These are phyloP conservation scores for Arxiozyma slooffiae DNA, from an alignment of 1,139 yeast species.

Conservation along the genomic window DNA sequence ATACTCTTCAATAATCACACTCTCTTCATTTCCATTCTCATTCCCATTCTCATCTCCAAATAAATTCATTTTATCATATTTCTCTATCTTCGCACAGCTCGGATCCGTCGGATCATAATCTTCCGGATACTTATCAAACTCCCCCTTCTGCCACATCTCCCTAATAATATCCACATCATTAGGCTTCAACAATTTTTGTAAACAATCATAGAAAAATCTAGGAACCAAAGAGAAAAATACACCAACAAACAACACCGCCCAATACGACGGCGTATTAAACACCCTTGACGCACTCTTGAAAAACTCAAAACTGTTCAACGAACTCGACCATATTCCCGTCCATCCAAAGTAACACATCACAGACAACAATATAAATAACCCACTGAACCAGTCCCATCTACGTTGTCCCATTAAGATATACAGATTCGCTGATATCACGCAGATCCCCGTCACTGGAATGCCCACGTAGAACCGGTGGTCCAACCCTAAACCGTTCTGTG, in stretches of 20 bases:
- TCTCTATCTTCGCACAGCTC: conserved; percentile 15
- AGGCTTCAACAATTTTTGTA: conserved; percentile 57
- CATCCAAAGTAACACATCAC: conserved; percentile 64
- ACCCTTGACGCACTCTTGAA: conserved; percentile 67
- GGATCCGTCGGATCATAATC: conserved; percentile 61
- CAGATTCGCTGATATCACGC: conserved; percentile 69
- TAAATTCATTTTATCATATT: neutral
- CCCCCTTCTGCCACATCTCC: conserved; percentile 58
- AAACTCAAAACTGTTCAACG: conserved; percentile 52
- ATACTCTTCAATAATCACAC: conserved; percentile 1
- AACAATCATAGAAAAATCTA: conserved; percentile 55
- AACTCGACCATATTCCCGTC: conserved; percentile 85
- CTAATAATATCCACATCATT: conserved; percentile 77
- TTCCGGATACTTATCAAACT: conserved; percentile 46
- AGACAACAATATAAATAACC: conserved; percentile 54
- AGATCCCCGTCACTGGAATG: conserved; percentile 64
- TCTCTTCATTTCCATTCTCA: conserved; percentile 5
- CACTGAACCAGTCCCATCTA: conserved; percentile 89
- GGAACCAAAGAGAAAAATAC: conserved; percentile 67
- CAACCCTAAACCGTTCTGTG: conserved; percentile 52
- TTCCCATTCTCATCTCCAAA: conserved; percentile 2
- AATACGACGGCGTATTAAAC: conserved; percentile 64
- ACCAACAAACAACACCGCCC: conserved; percentile 77
- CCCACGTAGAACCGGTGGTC: conserved; percentile 88
- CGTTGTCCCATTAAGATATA: conserved; percentile 74